Evolutionary conservation across 495 filamentous ascomycete genomes (phyloP), one percentile per base, ranked within the genome.

Genomic region (Daldinia concentrica): DNA sequence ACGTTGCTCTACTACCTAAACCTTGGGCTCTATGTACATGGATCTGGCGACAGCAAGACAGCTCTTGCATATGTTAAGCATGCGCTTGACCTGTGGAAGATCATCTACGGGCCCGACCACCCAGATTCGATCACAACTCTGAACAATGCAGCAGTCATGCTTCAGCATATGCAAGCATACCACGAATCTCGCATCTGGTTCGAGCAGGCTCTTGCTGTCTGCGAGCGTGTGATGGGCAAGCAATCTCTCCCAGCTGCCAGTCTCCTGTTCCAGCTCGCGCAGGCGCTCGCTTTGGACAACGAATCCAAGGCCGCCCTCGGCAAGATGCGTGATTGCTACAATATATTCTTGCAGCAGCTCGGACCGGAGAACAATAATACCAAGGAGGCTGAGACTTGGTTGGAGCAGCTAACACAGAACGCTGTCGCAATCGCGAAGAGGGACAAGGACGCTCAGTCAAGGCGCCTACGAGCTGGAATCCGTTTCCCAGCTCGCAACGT

Each of bases 71-170:
- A 96, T 79, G 88, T 97, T 69, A 92, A 91, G 76, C 96, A 98
- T 75, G 95, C 96, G 12, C 88, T 99, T 75, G 90, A 95, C 72
- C 85, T 98, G 62, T 98, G 94, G 95, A 97, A 98, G 85, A 86
- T 98, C 78, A 93, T 98, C 77, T 98, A 97, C 76, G 96, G 96
- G 48, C 81, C 89, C 12, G 90, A 92, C 76, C 96, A 99, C 81
- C 96, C 96, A 2, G 96, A 99, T 80, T 95, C 93, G 15, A 97
- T 98, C 82, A 99, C 96, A 12, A 98, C 96, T 32, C 90, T 98
- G 81, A 99, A 98, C 86, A 99, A 99, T 78, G 94, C 93, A 14
- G 96, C 96, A 12, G 95, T 98, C 29, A 99, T 99, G 96, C 88
- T 98, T 54, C 96, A 98, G 82, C 89, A 92, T 62, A 85, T 97